Evolutionary conservation across 1,139 yeast genomes (phyloP), one percentile per base, ranked within the genome.

Genomic region (Meyerozyma smithsonii): DNA sequence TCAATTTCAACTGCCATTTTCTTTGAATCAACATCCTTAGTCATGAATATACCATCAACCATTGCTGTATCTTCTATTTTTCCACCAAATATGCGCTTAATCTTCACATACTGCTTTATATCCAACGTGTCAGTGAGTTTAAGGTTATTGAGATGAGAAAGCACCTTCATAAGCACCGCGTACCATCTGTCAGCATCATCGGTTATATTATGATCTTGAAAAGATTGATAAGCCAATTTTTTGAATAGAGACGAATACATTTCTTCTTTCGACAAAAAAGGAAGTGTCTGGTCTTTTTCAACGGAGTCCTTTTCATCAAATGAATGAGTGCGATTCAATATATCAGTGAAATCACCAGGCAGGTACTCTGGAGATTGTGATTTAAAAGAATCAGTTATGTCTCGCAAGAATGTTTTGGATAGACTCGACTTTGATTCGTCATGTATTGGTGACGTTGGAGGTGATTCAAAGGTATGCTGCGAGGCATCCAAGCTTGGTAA

Each of bases 51-150:
- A 1, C 98, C 99, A 53, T 85, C 81, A 12, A 90, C 60, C 35
- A 79, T 75, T 28, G 66, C 64, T 0, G 95, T 79, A 37, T 84
- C 82, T 12, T 68, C 67, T 7, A 78, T 69, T 1, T 66, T 59
- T 0, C 92, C 92, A 0, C 98, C 98, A 1, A 83, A 72, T 10
- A 90, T 78, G 46, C 89, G 74, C 55, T 92, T 94, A 37, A 92
- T 72, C 55, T 94, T 94, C 36, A 92, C 81, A 58, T 88, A 90
- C 48, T 86, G 94, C 28, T 94, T 75, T 39, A 90, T 81, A 55
- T 94, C 97, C 46, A 89, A 72, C 4, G 85, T 84, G 46, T 85
- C 94, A 4, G 89, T 84, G 26, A 70, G 45, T 38, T 60, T 63
- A 12, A 71, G 48, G 5, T 49, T 46, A 33, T 62, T 52, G 10